Evolutionary conservation across 2,329 filamentous ascomycete species (phyloP).

Genomic region (Hypocreales sp.): DNA sequence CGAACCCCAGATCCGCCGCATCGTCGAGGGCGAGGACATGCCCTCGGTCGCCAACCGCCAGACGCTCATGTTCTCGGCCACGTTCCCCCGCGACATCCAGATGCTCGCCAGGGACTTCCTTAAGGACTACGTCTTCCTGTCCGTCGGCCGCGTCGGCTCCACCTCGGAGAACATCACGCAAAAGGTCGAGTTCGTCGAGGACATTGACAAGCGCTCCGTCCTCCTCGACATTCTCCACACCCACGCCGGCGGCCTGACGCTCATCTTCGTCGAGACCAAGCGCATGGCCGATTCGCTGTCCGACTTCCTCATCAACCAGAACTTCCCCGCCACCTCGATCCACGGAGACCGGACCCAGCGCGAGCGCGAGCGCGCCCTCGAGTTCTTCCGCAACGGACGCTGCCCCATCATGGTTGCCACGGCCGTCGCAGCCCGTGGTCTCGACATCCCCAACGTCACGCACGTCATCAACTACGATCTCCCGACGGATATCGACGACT

Average conservation of each 20-base stretch:
- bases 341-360: constrained; percentile 97
- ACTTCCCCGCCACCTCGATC: constrained; percentile 94
- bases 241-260: constrained; percentile 71
- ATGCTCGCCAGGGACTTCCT: constrained; percentile 98
- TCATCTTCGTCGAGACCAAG: constrained; percentile 99
- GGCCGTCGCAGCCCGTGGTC: constrained; percentile 78
- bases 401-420: constrained; percentile 96
- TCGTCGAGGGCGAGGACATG: constrained; percentile 98
- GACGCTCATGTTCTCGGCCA: constrained; percentile 99
- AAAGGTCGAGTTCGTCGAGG: constrained; percentile 96
- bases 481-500: constrained; percentile 97
- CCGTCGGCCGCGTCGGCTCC: constrained; percentile 93
- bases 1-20: constrained; percentile 97
- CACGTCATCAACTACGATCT: constrained; percentile 99
- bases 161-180: constrained; percentile 99
- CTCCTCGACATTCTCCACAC: constrained; percentile 95
- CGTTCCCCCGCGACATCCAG: constrained; percentile 97
- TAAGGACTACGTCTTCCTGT: constrained; percentile 98
- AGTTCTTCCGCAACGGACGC: constrained; percentile 91
- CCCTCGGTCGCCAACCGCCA: constrained; percentile 69
- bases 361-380: constrained; percentile 92
- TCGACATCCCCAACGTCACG: constrained; percentile 91
- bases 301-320: constrained; percentile 97
- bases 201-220: constrained; percentile 93
- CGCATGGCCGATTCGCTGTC: constrained; percentile 97